Percentiles rank a stretch among this genome's conserved stretches.
Evolutionary conservation across 306 rosid species (phyloP).

Genomic region (Casuarina glauca): DNA sequence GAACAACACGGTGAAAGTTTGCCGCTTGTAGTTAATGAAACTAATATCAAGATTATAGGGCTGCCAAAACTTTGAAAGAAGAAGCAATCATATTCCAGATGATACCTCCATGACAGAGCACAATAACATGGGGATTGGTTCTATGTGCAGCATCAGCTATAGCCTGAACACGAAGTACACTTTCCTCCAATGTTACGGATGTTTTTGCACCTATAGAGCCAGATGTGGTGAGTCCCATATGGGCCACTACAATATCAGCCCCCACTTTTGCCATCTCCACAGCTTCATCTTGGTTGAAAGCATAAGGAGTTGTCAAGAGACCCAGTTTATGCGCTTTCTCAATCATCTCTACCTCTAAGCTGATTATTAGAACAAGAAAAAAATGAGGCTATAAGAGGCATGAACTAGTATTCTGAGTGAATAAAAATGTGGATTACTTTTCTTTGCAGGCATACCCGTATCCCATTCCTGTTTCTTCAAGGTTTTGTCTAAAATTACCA

Average conservation of each 20-base stretch:
- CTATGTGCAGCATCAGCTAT: constrained; percentile 82
- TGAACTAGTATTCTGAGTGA: background rate
- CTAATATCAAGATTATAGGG: background rate
- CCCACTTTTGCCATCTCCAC: constrained; percentile 80
- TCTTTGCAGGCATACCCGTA: constrained; percentile 57
- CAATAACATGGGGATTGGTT: constrained; percentile 64
- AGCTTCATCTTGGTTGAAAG: constrained; percentile 78
- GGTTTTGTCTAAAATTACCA: constrained; percentile 91
- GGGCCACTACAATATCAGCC: constrained; percentile 89
- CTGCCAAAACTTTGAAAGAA: background rate
- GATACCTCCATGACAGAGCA: constrained; percentile 91
- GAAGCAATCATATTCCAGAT: constrained; percentile 14
- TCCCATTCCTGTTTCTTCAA: constrained; percentile 98
- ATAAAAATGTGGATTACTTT: background rate
- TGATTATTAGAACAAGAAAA: constrained; percentile 36
- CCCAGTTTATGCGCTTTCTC: constrained; percentile 83
- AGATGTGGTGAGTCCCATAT: constrained; percentile 93
- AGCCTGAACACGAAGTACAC: constrained; percentile 71
- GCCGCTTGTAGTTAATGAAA: background rate
- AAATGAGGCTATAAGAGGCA: constrained; percentile 20
- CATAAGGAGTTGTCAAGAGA: constrained; percentile 89
- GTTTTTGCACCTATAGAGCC: constrained; percentile 90
- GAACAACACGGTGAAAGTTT: background rate
- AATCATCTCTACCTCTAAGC: constrained; percentile 94
- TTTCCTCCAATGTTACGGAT: constrained; percentile 77